These are phyloP conservation scores for Neurospora sp. DNA, from an alignment of 2,329 filamentous ascomycete species.

Conservation along the genomic window DNA sequence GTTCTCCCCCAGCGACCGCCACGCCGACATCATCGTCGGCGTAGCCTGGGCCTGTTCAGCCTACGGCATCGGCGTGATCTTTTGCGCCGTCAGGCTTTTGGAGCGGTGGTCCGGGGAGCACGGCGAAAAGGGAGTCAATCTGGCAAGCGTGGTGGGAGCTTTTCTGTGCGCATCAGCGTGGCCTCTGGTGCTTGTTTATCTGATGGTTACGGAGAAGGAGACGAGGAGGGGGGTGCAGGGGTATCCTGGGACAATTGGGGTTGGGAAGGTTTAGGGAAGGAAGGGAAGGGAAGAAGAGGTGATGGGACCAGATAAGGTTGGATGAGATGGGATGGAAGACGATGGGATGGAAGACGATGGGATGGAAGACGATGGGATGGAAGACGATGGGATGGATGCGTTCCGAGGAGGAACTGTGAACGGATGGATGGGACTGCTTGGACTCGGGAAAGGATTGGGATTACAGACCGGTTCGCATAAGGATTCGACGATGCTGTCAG, in stretches of 20 bases:
- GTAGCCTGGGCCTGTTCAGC: constrained; percentile 26
- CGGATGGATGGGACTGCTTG: background rate
- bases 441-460: background rate
- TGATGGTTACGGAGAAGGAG: constrained; percentile 6
- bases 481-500: background rate
- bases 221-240: background rate
- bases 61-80: constrained; percentile 32
- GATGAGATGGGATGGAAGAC: too few relatives aligned
- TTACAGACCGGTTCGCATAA: background rate
- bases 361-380: too few relatives aligned
- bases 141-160: constrained; percentile 15
- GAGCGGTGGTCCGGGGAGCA: constrained; percentile 32
- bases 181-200: constrained; percentile 18
- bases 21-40: constrained; percentile 23
- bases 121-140: constrained; percentile 20
- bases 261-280: background rate
- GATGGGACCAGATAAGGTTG: too few relatives aligned
- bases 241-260: background rate
- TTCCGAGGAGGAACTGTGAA: background rate
- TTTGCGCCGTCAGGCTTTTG: constrained; percentile 30
- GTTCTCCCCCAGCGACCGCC: constrained; percentile 23
- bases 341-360: too few relatives aligned
- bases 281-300: background rate
- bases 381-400: too few relatives aligned
- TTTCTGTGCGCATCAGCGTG: constrained; percentile 17